A percentile compares a stretch with the other conserved stretches of the same genome.
Conservation (phyloP, 805 yeast species). For the Yarrowia divulgata region DNA sequence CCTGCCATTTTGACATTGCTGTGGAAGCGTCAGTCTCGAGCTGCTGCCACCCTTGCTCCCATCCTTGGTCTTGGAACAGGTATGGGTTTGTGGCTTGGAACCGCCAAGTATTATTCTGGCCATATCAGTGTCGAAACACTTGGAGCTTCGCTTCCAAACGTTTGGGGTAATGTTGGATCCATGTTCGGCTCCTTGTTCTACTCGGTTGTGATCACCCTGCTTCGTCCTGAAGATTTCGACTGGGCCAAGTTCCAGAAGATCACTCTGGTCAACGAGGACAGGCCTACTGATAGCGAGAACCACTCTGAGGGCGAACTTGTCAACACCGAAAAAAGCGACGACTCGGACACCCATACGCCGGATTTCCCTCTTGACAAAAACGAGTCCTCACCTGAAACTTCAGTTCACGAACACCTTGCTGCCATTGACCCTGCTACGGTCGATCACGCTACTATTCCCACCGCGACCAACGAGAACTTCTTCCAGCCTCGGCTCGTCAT, state of each 20-base stretch:
- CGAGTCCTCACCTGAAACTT: constrained; percentile 19
- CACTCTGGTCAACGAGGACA: constrained; percentile 17
- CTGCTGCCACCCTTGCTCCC: constrained; percentile 38
- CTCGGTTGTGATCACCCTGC: constrained; percentile 47
- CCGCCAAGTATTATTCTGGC: constrained; percentile 46
- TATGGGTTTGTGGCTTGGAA: constrained; percentile 43
- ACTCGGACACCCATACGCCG: neutral
- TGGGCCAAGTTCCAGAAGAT: constrained; percentile 43
- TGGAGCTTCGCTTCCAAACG: constrained; percentile 16
- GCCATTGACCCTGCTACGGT: no score
- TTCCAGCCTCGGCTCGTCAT: constrained; percentile 26
- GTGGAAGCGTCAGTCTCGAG: constrained; percentile 50
- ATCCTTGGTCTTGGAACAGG: constrained; percentile 40
- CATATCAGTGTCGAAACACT: constrained; percentile 47
- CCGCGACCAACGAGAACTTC: constrained; percentile 6
- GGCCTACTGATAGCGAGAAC: neutral
- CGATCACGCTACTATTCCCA: neutral
- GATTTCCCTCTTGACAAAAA: constrained; percentile 11
- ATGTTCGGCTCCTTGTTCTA: constrained; percentile 46
- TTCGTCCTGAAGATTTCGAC: constrained; percentile 55
- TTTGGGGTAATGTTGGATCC: constrained; percentile 50
- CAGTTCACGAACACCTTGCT: constrained; percentile 2
- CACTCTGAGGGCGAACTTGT: neutral
- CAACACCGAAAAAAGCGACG: constrained; percentile 1
- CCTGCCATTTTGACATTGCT: constrained; percentile 58